A percentile compares a stretch with the other conserved stretches of the same genome.
Conservation (phyloP, 495 filamentous ascomycete species). For the Aspergillus haitiensis region DNA sequence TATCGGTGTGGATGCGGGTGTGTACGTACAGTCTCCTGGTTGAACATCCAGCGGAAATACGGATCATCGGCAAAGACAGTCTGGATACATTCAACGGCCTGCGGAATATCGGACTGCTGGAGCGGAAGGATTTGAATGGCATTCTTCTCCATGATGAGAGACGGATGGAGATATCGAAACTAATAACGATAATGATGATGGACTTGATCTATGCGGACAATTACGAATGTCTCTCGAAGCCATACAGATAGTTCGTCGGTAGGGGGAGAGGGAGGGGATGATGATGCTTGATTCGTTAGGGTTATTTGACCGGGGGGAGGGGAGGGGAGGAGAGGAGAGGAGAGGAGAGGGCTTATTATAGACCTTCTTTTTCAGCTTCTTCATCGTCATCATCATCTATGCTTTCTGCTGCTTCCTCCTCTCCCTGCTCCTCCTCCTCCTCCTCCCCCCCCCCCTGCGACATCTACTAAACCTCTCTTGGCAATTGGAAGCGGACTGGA, state of each 20-base stretch:
- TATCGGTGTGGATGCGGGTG: background rate
- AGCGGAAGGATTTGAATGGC: constrained; percentile 54
- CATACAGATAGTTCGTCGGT: no score
- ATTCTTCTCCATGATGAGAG: constrained; percentile 42
- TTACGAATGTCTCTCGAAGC: no score
- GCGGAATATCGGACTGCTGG: constrained; percentile 58
- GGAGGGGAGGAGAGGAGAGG: no score
- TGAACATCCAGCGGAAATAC: constrained; percentile 62
- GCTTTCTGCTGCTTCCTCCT: no score
- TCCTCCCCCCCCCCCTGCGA: no score
- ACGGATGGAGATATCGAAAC: background rate
- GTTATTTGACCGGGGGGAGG: no score
- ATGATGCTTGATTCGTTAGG: no score
- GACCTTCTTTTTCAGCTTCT: no score
- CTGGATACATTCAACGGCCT: constrained; percentile 57
- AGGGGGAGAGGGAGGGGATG: no score
- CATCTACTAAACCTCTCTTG: background rate
- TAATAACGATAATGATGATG: background rate
- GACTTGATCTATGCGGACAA: background rate
- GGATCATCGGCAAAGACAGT: constrained; percentile 66
- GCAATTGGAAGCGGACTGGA: constrained; percentile 15
- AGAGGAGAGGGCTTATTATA: no score
- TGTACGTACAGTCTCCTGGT: constrained; percentile 48
- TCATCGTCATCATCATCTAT: no score
- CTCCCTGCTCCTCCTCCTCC: background rate